Evolutionary conservation across 305 asterid species (phyloP), one percentile per base, ranked within the genome.

Genomic region (Fraxinus baroniana): DNA sequence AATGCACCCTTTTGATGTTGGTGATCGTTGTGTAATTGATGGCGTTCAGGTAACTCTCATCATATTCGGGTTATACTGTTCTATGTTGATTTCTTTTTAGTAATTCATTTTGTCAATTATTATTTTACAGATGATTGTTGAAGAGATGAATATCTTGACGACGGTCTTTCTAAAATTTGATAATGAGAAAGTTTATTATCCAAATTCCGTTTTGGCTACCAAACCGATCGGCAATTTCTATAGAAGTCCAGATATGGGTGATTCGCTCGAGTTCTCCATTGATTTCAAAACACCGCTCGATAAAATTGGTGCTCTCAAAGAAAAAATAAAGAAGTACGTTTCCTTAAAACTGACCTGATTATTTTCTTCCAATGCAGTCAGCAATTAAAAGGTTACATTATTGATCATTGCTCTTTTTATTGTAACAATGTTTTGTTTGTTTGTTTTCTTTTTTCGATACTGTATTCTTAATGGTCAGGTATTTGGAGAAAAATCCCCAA

Each of bases 131-230:
- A 80, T 83, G 88, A 26, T 74, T 41, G 88, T 86, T 28, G 88
- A 86, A 37, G 85, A 86, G 88, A 83, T 83, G 86, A 86, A 83
- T 35, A 80, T 86, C 33, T 28, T 86, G 81, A 80, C 86, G 9
- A 86, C 85, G 0, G 71, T 74, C 36, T 86, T 86, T 82, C 46
- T 86, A 86, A 86, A 64, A 55, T 28, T 35, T 80, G 83, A 86
- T 78, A 86, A 86, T 37, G 79, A 83, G 13, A 77, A 80, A 82
- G 32, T 83, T 75, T 86, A 83, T 68, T 86, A 83, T 44, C 88
- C 88, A 0, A 83, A 86, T 57, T 5, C 77, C 3, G 49, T 80
- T 55, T 83, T 86, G 64, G 68, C 88, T 17, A 80, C 83, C 10
- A 80, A 80, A 62, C 85, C 86, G 2, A 80, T 86, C 83, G 52